Conservation (phyloP, 768 basidiomycete genomes). For the Cystobasidium onofrii region DNA sequence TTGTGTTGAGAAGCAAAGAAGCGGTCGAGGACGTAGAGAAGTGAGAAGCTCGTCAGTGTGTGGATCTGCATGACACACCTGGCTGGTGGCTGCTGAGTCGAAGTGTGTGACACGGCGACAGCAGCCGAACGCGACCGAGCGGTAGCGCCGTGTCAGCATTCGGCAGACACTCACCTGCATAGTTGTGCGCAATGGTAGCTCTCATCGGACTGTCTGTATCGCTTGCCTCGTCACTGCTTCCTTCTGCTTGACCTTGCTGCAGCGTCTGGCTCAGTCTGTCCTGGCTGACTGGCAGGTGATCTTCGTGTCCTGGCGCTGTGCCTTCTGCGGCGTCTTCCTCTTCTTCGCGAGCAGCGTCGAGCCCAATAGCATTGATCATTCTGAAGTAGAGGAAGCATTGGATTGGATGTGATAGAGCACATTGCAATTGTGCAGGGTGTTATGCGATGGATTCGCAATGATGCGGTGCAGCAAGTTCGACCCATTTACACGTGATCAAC, state of each 20-base stretch:
- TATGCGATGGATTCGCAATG: background rate
- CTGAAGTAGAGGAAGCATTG: background rate
- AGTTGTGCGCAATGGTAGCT: background rate
- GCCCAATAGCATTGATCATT: conserved; percentile 25
- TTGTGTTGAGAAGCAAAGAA: background rate
- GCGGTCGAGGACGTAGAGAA: background rate
- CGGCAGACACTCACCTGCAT: background rate
- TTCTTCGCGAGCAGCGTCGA: conserved; percentile 7
- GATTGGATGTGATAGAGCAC: background rate
- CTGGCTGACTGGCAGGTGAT: background rate
- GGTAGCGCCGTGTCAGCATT: no score
- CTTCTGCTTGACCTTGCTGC: background rate
- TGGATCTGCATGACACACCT: background rate
- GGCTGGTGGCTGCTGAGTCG: background rate
- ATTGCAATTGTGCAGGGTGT: background rate
- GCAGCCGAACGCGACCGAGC: background rate
- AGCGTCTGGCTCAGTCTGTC: background rate
- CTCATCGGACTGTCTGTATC: background rate
- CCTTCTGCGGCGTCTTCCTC: background rate
- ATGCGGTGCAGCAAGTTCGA: background rate
- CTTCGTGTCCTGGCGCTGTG: background rate
- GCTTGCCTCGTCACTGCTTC: background rate
- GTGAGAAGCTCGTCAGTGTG: conserved; percentile 1
- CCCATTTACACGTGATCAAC: background rate
- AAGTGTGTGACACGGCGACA: background rate